A percentile compares a stretch with the other conserved stretches of the same genome.
These are phyloP conservation scores for Coemansia sp. DNA, from an alignment of 192 early-diverging fungal species.

Conservation along the genomic window DNA sequence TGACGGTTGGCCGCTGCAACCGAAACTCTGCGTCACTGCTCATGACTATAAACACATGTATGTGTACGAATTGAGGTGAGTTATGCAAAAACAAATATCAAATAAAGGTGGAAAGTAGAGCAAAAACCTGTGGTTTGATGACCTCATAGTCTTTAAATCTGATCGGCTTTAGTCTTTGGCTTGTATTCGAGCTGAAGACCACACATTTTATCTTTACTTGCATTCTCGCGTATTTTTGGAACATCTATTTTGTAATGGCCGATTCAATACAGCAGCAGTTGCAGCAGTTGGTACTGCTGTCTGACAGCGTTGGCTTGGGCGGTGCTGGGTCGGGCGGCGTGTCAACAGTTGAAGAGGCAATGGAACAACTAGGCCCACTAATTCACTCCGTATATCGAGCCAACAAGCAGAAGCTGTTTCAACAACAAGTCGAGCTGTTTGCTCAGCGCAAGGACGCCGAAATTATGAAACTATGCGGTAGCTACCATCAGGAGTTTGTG, in stretches of 20 bases:
- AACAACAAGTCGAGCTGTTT: slow-evolving; percentile 81
- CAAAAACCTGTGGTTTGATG: not conserved
- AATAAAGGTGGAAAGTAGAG: not conserved
- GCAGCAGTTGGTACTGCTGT: slow-evolving; percentile 52
- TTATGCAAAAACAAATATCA: not conserved
- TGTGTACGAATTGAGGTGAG: not conserved
- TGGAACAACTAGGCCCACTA: slow-evolving; percentile 80
- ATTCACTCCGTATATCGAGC: slow-evolving; percentile 89
- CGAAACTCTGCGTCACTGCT: slow-evolving; percentile 19
- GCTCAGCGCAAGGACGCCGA: slow-evolving; percentile 88
- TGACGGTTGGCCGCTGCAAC: slow-evolving; percentile 38
- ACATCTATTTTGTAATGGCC: slow-evolving; percentile 30
- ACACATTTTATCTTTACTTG: not conserved
- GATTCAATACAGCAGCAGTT: slow-evolving; percentile 55
- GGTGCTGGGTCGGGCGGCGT: slow-evolving; percentile 18
- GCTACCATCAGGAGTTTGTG: slow-evolving; percentile 84
- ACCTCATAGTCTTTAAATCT: not conserved
- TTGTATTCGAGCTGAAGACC: too few species aligned
- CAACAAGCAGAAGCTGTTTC: slow-evolving; percentile 81
- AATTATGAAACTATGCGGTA: slow-evolving; percentile 96
- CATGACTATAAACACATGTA: slow-evolving; percentile 5
- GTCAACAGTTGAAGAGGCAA: slow-evolving; percentile 59
- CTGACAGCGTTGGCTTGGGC: slow-evolving; percentile 43
- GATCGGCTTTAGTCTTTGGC: not conserved
- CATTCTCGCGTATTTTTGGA: not conserved